Conservation (phyloP, 805 yeast genomes). For the Kurtzmaniella cleridarum region DNA sequence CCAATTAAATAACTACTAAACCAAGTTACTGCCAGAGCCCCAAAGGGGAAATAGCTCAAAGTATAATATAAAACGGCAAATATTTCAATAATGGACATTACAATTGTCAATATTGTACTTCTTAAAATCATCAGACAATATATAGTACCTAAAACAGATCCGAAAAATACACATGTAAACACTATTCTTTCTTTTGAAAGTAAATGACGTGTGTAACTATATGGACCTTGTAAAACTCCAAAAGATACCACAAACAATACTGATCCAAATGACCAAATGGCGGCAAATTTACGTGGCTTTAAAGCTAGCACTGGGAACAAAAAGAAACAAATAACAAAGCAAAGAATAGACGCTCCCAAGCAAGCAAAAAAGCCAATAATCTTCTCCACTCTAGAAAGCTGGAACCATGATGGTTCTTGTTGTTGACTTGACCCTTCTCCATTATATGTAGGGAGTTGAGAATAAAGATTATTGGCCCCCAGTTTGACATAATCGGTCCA, state of each 20-base stretch:
- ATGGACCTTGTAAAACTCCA: conserved; percentile 89
- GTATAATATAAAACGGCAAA: conserved; percentile 88
- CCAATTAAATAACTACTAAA: conserved; percentile 41
- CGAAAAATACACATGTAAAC: conserved; percentile 74
- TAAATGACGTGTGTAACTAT: conserved; percentile 70
- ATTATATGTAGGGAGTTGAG: conserved; percentile 59
- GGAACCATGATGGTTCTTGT: conserved; percentile 75
- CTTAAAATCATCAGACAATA: conserved; percentile 66
- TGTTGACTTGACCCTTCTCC: conserved; percentile 35
- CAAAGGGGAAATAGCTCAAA: conserved; percentile 92
- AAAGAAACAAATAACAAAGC: conserved; percentile 77
- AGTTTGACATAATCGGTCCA: conserved; percentile 40
- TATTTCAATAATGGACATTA: conserved; percentile 71
- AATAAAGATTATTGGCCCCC: conserved; percentile 54
- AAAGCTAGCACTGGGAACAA: conserved; percentile 85
- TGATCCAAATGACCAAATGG: conserved; percentile 88
- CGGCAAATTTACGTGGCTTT: conserved; percentile 87
- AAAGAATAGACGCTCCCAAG: conserved; percentile 67
- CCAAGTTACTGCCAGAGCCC: conserved; percentile 67
- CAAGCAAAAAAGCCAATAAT: conserved; percentile 73
- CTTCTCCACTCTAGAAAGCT: conserved; percentile 72
- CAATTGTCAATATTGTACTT: conserved; percentile 68
- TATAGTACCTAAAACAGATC: conserved; percentile 73
- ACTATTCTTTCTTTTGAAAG: conserved; percentile 70
- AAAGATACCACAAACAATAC: conserved; percentile 81